phyloP scores from a whole-genome alignment of 495 filamentous ascomycete genomes.

The Baudoinia panamericana region DNA sequence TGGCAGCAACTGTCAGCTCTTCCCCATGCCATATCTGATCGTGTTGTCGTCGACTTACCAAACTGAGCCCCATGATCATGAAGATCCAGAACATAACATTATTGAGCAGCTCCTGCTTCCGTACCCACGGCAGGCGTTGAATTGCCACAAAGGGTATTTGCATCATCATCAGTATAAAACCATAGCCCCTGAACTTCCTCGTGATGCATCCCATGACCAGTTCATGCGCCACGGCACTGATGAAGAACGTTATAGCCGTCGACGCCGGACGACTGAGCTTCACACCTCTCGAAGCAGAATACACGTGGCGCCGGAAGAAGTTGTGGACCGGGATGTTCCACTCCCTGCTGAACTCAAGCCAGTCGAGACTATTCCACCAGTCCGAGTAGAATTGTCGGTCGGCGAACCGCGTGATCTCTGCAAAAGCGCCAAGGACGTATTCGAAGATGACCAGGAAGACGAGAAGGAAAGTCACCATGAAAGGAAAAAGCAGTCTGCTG shows the following conservation, averaged over 20 bases:
- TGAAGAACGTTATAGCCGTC: constrained; percentile 82
- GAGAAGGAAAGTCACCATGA: constrained; percentile 57
- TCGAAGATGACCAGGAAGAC: constrained; percentile 43
- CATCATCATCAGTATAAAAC: constrained; percentile 87
- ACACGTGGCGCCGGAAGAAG: constrained; percentile 91
- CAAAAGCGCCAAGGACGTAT: constrained; percentile 87
- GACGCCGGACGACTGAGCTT: constrained; percentile 66
- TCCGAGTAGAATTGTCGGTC: constrained; percentile 94
- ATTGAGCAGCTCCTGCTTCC: constrained; percentile 63
- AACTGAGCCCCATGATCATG: constrained; percentile 80
- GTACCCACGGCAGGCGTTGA: constrained; percentile 65
- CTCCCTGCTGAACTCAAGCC: constrained; percentile 93
- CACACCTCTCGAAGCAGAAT: constrained; percentile 54
- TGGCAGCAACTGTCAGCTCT: constrained; percentile 16
- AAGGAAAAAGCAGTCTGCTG: constrained; percentile 85
- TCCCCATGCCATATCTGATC: constrained; percentile 28
- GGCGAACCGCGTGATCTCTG: constrained; percentile 85
- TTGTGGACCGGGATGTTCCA: constrained; percentile 99
- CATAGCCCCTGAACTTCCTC: constrained; percentile 89
- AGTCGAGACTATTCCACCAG: constrained; percentile 85
- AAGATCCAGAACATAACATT: constrained; percentile 91
- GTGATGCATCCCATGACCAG: constrained; percentile 97
- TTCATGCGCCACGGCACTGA: constrained; percentile 81
- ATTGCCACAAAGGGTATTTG: constrained; percentile 89
- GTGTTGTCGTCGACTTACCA: no score